A percentile compares a stretch with the other conserved stretches of the same genome.
These are phyloP conservation scores for Protomyces pachydermus DNA, from an alignment of 1,139 yeast genomes.

Conservation along the genomic window DNA sequence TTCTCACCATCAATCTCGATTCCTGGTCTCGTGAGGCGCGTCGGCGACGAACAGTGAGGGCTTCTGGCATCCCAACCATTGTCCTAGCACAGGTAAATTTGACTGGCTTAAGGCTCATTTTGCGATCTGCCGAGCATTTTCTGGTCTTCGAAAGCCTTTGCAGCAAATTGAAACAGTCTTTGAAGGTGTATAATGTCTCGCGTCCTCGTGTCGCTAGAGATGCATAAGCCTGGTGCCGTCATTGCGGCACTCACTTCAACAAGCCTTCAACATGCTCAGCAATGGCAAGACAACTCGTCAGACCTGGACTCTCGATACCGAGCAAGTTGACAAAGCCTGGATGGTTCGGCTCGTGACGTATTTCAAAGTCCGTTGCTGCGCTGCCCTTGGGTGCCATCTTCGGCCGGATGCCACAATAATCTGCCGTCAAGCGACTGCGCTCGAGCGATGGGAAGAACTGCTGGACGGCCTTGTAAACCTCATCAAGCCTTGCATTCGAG, in stretches of 20 bases:
- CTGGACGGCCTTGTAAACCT: constrained; percentile 56
- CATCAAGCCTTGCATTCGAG: constrained; percentile 42
- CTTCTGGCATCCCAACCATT: too few relatives aligned
- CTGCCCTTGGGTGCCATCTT: constrained; percentile 50
- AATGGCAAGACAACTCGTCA: constrained; percentile 75
- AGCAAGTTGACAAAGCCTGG: constrained; percentile 75
- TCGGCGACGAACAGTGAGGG: background rate
- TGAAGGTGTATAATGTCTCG: background rate
- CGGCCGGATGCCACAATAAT: constrained; percentile 80
- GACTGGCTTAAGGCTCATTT: constrained; percentile 17
- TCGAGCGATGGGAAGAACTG: constrained; percentile 61
- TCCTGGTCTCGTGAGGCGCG: background rate
- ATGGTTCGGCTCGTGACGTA: constrained; percentile 50
- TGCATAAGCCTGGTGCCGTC: too few relatives aligned
- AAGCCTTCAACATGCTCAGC: constrained; percentile 61
- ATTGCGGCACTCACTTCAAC: constrained; percentile 33
- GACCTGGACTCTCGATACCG: constrained; percentile 88
- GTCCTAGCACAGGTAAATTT: background rate
- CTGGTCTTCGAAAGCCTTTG: constrained; percentile 32
- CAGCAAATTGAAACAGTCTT: constrained; percentile 29
- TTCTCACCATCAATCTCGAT: background rate
- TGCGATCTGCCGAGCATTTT: constrained; percentile 30
- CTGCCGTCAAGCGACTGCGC: constrained; percentile 52
- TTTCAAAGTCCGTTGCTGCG: constrained; percentile 65
- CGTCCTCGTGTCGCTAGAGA: background rate